phyloP scores from a whole-genome alignment of 2,329 filamentous ascomycete species.

The Penicillium sp. region DNA sequence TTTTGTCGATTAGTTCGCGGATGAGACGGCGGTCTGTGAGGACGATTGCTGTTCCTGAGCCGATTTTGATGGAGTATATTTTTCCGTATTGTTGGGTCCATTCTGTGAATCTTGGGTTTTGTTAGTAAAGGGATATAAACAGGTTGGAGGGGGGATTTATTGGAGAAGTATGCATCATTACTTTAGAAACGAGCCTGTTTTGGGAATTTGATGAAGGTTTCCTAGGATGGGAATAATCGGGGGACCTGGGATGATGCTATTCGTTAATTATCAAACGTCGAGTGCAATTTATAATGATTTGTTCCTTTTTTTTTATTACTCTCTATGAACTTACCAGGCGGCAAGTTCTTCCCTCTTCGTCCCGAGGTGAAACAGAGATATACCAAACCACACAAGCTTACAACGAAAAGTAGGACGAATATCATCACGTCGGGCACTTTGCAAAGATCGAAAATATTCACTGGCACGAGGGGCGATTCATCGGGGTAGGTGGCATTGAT shows the following conservation, averaged over 20 bases:
- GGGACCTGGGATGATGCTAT: neutral
- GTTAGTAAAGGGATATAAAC: too few species aligned
- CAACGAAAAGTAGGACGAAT: neutral
- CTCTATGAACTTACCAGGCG: neutral
- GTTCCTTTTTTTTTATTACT: too few species aligned
- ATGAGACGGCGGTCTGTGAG: conserved; percentile 46
- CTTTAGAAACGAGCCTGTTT: neutral
- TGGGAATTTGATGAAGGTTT: conserved; percentile 4
- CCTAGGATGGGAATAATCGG: conserved; percentile 3
- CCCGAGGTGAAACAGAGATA: neutral
- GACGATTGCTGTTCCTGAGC: conserved; percentile 46
- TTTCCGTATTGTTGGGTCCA: conserved; percentile 51
- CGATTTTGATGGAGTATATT: conserved; percentile 51
- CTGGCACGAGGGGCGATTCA: neutral
- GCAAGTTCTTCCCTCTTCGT: neutral
- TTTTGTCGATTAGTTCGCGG: conserved; percentile 53
- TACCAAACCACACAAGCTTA: neutral
- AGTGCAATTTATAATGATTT: too few species aligned
- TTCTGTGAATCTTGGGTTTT: conserved; percentile 44
- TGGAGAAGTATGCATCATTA: too few species aligned
- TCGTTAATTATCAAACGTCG: too few species aligned
- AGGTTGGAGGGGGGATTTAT: too few species aligned
- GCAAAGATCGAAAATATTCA: neutral
- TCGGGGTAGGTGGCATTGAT: neutral
- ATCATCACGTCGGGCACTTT: neutral